A percentile compares a stretch with the other conserved stretches of the same genome.
Evolutionary conservation across 2,329 filamentous ascomycete genomes (phyloP).

Genomic region (Trichophyton equinum): DNA sequence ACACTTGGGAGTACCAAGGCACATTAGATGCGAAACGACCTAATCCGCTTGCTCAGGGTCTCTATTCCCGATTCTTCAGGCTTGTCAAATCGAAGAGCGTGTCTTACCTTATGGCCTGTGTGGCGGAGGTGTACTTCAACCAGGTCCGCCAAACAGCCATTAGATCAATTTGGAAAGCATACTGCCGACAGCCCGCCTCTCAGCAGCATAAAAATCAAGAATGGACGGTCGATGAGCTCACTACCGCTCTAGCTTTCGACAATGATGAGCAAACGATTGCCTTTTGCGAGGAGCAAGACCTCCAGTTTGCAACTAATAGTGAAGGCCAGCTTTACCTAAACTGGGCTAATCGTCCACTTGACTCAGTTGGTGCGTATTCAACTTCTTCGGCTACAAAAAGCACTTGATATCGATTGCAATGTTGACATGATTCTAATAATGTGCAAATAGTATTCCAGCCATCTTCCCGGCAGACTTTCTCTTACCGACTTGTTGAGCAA

Average conservation of each 20-base stretch:
- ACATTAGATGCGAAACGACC: conserved; percentile 38
- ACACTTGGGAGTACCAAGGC: conserved; percentile 40
- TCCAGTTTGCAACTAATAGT: conserved; percentile 37
- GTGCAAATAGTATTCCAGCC: conserved; percentile 28
- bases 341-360: conserved; percentile 34
- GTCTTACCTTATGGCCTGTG: conserved; percentile 52
- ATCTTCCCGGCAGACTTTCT: conserved; percentile 42
- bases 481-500: conserved; percentile 42
- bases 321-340: conserved; percentile 41
- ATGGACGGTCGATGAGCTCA: conserved; percentile 44
- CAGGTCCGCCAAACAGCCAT: conserved; percentile 45
- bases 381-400: no score
- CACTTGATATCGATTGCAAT: no score
- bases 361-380: conserved; percentile 34
- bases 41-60: conserved; percentile 45
- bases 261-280: conserved; percentile 39
- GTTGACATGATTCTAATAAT: not conserved
- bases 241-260: conserved; percentile 44
- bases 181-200: conserved; percentile 37
- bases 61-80: conserved; percentile 47
- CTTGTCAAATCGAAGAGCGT: conserved; percentile 42
- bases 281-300: conserved; percentile 43
- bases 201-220: conserved; percentile 40
- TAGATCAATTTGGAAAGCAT: conserved; percentile 42
- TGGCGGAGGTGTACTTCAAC: conserved; percentile 51